phyloP scores from a whole-genome alignment of 768 basidiomycete species.

The Hysterangium stoloniferum region DNA sequence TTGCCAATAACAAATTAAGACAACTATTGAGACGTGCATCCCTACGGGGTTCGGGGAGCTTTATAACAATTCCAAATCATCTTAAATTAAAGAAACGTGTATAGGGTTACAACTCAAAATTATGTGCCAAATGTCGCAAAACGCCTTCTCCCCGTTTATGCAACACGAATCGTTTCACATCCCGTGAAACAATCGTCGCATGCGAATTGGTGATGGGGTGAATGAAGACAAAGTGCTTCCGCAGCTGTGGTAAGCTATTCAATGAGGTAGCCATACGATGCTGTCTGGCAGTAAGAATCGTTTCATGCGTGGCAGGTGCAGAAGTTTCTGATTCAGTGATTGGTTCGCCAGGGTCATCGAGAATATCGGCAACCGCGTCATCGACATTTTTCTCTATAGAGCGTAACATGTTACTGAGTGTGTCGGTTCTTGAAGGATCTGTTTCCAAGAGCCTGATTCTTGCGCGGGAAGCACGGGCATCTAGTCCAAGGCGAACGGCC shows the following conservation, averaged over 20 bases:
- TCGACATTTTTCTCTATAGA: constrained; percentile 56
- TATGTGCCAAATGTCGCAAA: constrained; percentile 63
- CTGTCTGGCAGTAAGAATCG: constrained; percentile 47
- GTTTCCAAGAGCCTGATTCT: constrained; percentile 61
- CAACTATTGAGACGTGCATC: too few relatives aligned
- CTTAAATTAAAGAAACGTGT: too few relatives aligned
- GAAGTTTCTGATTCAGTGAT: not conserved
- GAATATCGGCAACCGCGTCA: constrained; percentile 50
- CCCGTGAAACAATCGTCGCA: constrained; percentile 63
- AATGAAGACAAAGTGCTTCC: constrained; percentile 67
- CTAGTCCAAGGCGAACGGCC: constrained; percentile 49
- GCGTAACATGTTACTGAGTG: constrained; percentile 49
- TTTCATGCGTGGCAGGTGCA: not conserved
- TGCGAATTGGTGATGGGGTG: constrained; percentile 55
- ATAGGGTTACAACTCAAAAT: constrained; percentile 44
- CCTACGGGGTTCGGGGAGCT: too few relatives aligned
- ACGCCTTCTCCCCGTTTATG: constrained; percentile 60
- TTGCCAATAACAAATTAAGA: too few relatives aligned
- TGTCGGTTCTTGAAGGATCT: constrained; percentile 38
- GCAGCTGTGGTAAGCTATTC: constrained; percentile 58
- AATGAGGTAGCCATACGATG: constrained; percentile 47
- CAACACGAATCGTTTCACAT: constrained; percentile 47
- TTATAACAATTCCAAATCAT: too few relatives aligned
- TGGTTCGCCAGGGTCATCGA: constrained; percentile 30
- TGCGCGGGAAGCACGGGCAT: constrained; percentile 49